These are phyloP conservation scores for Tuber melanosporum DNA, from an alignment of 495 filamentous ascomycete species.

Conservation along the genomic window DNA sequence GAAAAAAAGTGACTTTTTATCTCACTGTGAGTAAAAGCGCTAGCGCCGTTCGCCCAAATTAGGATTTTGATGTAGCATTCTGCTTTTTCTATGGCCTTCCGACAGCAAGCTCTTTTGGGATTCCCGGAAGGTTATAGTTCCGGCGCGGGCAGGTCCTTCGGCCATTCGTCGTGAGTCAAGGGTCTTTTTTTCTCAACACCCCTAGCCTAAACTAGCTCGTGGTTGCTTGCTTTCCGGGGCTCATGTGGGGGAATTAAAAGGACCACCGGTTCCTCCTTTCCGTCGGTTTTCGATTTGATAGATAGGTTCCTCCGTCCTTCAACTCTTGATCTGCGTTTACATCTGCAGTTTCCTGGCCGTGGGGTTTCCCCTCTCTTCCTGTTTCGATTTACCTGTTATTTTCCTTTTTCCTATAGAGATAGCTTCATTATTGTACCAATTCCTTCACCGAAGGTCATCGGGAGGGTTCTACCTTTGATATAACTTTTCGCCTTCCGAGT, in stretches of 20 bases:
- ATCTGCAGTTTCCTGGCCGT: not conserved
- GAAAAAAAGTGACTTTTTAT: not conserved
- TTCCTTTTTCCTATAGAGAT: not conserved
- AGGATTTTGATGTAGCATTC: not conserved
- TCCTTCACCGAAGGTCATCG: not conserved
- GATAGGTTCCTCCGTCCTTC: not conserved
- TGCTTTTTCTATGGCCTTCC: not conserved
- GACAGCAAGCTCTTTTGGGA: not conserved
- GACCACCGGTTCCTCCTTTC: not conserved
- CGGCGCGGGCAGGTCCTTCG: not conserved
- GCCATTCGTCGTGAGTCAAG: not conserved
- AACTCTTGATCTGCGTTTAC: not conserved
- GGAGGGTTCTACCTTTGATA: not conserved
- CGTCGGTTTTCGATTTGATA: not conserved
- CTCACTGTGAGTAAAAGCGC: not conserved
- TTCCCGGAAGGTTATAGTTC: not conserved
- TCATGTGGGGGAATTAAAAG: not conserved
- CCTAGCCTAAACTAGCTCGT: not conserved
- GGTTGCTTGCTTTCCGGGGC: not conserved
- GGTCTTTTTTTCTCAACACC: not conserved
- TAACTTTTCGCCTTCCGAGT: not conserved
- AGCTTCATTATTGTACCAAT: not conserved
- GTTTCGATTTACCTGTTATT: not conserved
- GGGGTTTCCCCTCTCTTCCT: not conserved
- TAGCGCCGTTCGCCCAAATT: not conserved